phyloP scores from a whole-genome alignment of 2,329 filamentous ascomycete species.

The Trichoderma gracile region DNA sequence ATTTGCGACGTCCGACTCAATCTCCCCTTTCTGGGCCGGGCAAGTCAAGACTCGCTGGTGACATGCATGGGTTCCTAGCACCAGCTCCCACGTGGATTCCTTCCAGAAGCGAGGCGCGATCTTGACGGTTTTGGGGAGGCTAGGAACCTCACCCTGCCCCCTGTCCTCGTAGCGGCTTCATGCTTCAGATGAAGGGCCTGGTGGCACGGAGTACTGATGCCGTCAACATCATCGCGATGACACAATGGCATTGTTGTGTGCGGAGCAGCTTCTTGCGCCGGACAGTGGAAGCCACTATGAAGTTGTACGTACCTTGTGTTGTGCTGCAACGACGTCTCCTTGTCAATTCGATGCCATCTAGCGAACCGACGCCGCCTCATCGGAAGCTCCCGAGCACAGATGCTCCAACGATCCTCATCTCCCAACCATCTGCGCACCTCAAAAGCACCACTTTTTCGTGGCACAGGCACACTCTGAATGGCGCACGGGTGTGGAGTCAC shows the following conservation, averaged over 20 bases:
- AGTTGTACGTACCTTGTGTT: not conserved
- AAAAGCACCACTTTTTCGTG: slow-evolving; percentile 6
- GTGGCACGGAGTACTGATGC: not conserved
- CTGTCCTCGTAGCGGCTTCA: not conserved
- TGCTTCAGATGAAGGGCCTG: not conserved
- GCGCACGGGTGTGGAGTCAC: slow-evolving; percentile 14
- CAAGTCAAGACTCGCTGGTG: slow-evolving; percentile 20
- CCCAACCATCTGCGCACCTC: not conserved
- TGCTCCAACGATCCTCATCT: slow-evolving; percentile 11
- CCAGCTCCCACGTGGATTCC: slow-evolving; percentile 21
- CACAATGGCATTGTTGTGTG: too few relatives aligned
- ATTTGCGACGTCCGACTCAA: not conserved
- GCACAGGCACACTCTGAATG: not conserved
- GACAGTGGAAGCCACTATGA: not conserved
- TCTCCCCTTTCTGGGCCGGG: slow-evolving; percentile 1
- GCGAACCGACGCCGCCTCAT: not conserved
- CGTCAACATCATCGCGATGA: not conserved
- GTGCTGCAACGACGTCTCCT: not conserved
- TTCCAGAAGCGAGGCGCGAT: slow-evolving; percentile 25
- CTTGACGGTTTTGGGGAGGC: slow-evolving; percentile 17
- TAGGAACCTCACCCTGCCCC: not conserved
- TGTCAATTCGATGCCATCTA: not conserved
- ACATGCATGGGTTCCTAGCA: slow-evolving; percentile 21
- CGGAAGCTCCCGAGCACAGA: slow-evolving; percentile 23
- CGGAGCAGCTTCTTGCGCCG: not conserved